Percentiles rank a stretch among this genome's conserved stretches.
Conservation (phyloP, 331 rosid genomes). For the Dryas integrifolia region DNA sequence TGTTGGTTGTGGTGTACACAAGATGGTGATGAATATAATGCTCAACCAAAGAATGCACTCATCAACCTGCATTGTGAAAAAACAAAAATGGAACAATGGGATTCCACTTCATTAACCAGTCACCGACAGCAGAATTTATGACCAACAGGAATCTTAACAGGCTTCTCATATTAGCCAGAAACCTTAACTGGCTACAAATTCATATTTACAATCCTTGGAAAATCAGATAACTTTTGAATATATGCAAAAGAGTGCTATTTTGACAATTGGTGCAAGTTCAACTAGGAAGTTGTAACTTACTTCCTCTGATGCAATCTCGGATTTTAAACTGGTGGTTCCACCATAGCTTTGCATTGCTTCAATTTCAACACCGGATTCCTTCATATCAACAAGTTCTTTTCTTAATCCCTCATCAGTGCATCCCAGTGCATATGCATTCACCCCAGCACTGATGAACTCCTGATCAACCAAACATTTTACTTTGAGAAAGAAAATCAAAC, state of each 20-base stretch:
- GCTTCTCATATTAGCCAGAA: not conserved
- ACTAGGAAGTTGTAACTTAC: conserved; percentile 32
- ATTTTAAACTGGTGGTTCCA: conserved; percentile 83
- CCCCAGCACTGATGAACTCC: conserved; percentile 97
- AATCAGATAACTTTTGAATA: conserved; percentile 9
- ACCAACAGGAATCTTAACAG: not conserved
- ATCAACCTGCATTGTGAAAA: conserved; percentile 53
- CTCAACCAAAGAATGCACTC: conserved; percentile 96
- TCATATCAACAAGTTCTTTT: conserved; percentile 78
- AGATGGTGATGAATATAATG: conserved; percentile 83
- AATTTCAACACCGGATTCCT: conserved; percentile 68
- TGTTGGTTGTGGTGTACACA: conserved; percentile 96
- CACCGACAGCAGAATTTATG: not conserved
- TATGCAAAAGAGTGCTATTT: not conserved
- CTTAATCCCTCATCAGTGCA: conserved; percentile 92
- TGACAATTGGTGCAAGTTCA: conserved; percentile 14
- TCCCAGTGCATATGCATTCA: conserved; percentile 95
- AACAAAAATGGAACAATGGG: conserved; percentile 11
- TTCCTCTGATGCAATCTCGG: conserved; percentile 73
- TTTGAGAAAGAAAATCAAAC: conserved; percentile 11
- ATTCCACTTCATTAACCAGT: not conserved
- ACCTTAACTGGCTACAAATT: not conserved
- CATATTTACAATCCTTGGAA: not conserved
- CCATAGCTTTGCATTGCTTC: conserved; percentile 78
- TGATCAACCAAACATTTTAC: conserved; percentile 28